These are phyloP conservation scores for Sisymbrium irio DNA, from an alignment of 345 rosid genomes.

Conservation along the genomic window DNA sequence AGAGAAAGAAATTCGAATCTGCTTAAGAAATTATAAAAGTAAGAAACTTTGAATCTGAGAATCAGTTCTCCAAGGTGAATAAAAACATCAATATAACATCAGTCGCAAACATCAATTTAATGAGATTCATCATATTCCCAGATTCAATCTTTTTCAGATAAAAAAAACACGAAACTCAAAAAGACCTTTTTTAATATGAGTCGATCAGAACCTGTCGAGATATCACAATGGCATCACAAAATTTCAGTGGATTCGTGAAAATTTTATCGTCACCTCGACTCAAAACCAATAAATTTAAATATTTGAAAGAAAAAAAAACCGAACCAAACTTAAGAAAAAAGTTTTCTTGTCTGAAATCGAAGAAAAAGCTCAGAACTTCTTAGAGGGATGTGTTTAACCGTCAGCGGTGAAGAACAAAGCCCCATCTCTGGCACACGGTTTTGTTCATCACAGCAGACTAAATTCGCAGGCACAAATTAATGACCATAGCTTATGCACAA, in stretches of 20 bases:
- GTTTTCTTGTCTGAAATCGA: not conserved
- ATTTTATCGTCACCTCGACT: slow-evolving; percentile 26
- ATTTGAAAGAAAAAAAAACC: not conserved
- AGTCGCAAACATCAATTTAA: slow-evolving; percentile 30
- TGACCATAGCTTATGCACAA: not conserved
- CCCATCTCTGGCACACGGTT: slow-evolving; percentile 28
- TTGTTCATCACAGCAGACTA: slow-evolving; percentile 16
- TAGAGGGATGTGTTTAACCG: slow-evolving; percentile 38
- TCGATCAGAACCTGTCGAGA: slow-evolving; percentile 34
- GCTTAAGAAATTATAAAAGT: not conserved
- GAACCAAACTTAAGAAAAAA: not conserved
- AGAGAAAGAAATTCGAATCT: not conserved
- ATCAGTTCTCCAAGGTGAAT: slow-evolving; percentile 44
- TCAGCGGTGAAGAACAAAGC: slow-evolving; percentile 12
- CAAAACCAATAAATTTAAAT: not conserved
- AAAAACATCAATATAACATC: slow-evolving; percentile 29
- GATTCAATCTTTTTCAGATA: not conserved
- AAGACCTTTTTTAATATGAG: not conserved
- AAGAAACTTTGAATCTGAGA: not conserved
- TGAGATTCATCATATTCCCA: slow-evolving; percentile 28
- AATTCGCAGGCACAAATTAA: not conserved
- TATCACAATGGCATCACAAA: slow-evolving; percentile 30
- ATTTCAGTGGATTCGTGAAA: slow-evolving; percentile 27
- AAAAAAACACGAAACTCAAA: not conserved
- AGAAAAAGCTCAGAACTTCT: slow-evolving; percentile 36